Conservation (phyloP, 2,329 filamentous ascomycete species). For the Lomentospora prolificans region DNA sequence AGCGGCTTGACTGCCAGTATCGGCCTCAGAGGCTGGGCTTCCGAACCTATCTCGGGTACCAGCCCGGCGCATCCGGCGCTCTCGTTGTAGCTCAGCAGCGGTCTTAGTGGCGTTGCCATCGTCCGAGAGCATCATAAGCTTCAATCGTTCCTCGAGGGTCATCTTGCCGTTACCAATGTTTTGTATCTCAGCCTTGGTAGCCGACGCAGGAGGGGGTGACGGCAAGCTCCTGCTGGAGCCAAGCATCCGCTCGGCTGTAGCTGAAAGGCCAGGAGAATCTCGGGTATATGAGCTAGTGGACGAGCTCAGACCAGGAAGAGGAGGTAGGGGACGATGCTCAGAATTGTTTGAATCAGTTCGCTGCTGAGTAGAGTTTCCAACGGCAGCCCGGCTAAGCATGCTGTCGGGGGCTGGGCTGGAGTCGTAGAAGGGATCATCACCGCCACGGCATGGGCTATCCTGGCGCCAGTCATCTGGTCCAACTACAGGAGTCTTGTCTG, state of each 20-base stretch:
- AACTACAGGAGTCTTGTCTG: constrained; percentile 96
- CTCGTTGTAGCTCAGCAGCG: constrained; percentile 55
- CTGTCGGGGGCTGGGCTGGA: constrained; percentile 57
- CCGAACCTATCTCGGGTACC: constrained; percentile 38
- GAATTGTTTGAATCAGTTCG: constrained; percentile 64
- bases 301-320: constrained; percentile 59
- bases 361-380: constrained; percentile 44
- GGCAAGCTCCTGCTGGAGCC: constrained; percentile 60
- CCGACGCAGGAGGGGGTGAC: constrained; percentile 58
- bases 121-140: constrained; percentile 79
- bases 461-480: constrained; percentile 93
- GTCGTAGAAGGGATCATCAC: constrained; percentile 56
- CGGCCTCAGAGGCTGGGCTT: constrained; percentile 32
- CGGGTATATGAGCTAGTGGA: constrained; percentile 78
- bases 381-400: constrained; percentile 27
- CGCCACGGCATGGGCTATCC: constrained; percentile 37
- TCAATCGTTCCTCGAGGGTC: constrained; percentile 76
- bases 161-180: constrained; percentile 67
- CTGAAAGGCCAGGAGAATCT: constrained; percentile 42
- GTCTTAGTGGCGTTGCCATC: constrained; percentile 43
- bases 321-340: constrained; percentile 76
- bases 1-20: constrained; percentile 16
- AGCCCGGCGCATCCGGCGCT: constrained; percentile 58
- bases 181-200: constrained; percentile 68
- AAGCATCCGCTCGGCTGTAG: constrained; percentile 63